Conservation (phyloP, 2,329 filamentous ascomycete genomes). For the Neonectria sp. region DNA sequence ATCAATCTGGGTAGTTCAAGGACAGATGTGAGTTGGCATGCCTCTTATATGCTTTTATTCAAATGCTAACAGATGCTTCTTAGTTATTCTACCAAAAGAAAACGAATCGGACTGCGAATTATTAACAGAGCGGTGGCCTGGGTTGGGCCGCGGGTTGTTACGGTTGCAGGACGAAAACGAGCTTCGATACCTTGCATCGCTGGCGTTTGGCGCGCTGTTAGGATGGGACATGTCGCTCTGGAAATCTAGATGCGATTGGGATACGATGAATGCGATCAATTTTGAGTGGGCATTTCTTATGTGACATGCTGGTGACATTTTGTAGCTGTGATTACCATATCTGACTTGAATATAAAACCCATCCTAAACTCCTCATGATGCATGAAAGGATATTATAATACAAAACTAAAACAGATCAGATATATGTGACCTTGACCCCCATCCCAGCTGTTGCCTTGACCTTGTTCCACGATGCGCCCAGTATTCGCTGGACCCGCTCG, state of each 20-base stretch:
- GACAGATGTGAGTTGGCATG: constrained; percentile 80
- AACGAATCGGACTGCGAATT: constrained; percentile 72
- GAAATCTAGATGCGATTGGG: constrained; percentile 31
- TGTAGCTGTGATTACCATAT: constrained; percentile 36
- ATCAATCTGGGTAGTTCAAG: constrained; percentile 97
- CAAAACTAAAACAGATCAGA: constrained; percentile 65
- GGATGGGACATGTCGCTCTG: constrained; percentile 27
- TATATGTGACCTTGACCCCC: constrained; percentile 98
- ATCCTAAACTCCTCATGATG: constrained; percentile 50
- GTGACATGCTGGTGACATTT: constrained; percentile 30
- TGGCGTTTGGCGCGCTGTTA: constrained; percentile 43
- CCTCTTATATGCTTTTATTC: neutral
- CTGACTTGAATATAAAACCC: constrained; percentile 34
- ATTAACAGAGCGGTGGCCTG: constrained; percentile 66
- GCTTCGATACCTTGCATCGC: constrained; percentile 38
- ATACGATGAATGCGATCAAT: constrained; percentile 22
- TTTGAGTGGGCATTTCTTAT: constrained; percentile 27
- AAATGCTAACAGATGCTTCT: constrained; percentile 38
- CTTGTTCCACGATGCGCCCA: constrained; percentile 84
- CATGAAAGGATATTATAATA: constrained; percentile 44
- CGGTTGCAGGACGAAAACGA: constrained; percentile 31
- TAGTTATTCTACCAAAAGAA: constrained; percentile 78
- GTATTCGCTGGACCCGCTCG: constrained; percentile 78
- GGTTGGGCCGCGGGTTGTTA: constrained; percentile 58
- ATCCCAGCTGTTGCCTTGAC: constrained; percentile 89